phyloP scores from a whole-genome alignment of 2,329 filamentous ascomycete genomes.

The Neospermospora avenae region DNA sequence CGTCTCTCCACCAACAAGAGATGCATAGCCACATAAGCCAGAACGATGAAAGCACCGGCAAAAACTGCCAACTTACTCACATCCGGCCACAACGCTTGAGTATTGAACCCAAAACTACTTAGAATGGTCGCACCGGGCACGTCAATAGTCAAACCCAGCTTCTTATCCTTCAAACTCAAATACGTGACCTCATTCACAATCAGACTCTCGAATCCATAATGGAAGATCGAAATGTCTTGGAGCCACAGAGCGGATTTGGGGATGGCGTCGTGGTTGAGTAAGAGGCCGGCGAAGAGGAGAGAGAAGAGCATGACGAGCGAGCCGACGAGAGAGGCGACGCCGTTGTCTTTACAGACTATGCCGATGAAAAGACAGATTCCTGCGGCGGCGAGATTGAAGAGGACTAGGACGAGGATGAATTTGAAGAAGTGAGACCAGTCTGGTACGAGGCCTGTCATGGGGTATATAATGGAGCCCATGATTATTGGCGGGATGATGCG shows the following conservation, averaged over 20 bases:
- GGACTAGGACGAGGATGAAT: conserved; percentile 85
- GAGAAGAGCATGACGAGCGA: conserved; percentile 98
- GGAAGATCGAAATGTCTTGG: conserved; percentile 93
- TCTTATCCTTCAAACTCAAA: conserved; percentile 84
- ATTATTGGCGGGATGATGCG: conserved; percentile 90
- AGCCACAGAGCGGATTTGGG: conserved; percentile 83
- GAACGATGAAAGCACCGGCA: conserved; percentile 75
- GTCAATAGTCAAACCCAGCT: conserved; percentile 94
- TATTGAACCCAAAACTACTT: conserved; percentile 92
- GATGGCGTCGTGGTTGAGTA: conserved; percentile 93
- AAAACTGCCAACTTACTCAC: conserved; percentile 79
- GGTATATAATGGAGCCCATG: conserved; percentile 94
- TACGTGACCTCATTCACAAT: conserved; percentile 97
- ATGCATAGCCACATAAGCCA: conserved; percentile 93
- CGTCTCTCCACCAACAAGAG: conserved; percentile 86
- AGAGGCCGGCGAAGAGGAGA: conserved; percentile 85
- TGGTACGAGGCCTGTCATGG: conserved; percentile 91
- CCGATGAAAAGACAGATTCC: conserved; percentile 95
- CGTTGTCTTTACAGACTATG: conserved; percentile 86
- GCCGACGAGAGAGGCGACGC: conserved; percentile 89
- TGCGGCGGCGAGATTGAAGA: conserved; percentile 94
- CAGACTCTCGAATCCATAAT: conserved; percentile 93
- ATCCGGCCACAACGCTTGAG: conserved; percentile 80
- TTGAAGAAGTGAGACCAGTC: conserved; percentile 81
- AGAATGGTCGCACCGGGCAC: conserved; percentile 92